Base-by-base conservation (phyloP, 352 stramenopile species). In the Phytophthora palmivora region DNA sequence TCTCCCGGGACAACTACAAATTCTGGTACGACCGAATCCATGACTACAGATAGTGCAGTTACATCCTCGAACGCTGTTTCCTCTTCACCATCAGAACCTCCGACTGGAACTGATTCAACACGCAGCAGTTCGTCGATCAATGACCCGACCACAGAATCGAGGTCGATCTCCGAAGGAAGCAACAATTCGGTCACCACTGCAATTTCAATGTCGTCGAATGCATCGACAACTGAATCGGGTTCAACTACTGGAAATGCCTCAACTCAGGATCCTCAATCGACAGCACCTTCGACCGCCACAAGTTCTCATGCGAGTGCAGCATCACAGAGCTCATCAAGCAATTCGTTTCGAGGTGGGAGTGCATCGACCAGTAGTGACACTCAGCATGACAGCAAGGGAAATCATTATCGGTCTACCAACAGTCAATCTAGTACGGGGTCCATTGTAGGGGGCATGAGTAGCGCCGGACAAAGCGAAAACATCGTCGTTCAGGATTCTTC, bases 391-490 rank as follows among this genome's bases (percentile, higher is more conserved):
- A 14, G 2, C 14, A 54, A 24, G 12, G 16, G 21, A 19, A 65
- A 43, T 16, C 48, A 26, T 10, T 43, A 53, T 45, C 42, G 36
- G 42, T 58, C 53, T 6, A 33, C 30, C 10, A n/a, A 24, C 28
- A 63, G 32, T 10, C 42, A 67, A 15, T 65, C 54, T 24, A 22
- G 50, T 1, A 28, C 16, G 14, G 30, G 50, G 14, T 66, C 58
- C 6, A 37, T 43, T n/a, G 21, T 43, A 7, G 37, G 45, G 11
- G 22, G 11, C 7, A 19, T n/a, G 10, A 18, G 26, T 36, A 60
- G 44, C 24, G 41, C 26, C 24, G 46, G 16, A 1, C 30, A 19
- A 18, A 22, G 34, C 9, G 38, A 57, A 37, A 39, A 62, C 14
- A 34, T 57, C 26, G 6, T 51, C 46, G 16, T 44, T 12, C 39